Conservation (phyloP, 176 grass and related monocot genomes). For the Carex cristatella region DNA sequence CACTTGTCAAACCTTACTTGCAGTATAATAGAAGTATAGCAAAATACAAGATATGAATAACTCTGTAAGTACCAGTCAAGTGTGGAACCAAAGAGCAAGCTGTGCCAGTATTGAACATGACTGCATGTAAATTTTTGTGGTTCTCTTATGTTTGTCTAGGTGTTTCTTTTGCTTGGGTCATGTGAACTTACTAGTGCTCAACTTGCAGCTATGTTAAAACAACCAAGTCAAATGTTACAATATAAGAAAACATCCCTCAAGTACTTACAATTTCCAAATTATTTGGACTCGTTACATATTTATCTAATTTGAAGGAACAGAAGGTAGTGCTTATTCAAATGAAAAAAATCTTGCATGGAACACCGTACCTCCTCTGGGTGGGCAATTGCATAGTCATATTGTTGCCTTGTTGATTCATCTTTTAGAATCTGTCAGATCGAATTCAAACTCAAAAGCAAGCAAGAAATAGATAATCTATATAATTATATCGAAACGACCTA, state of each 20-base stretch:
- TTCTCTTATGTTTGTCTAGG: too few species aligned
- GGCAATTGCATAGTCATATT: constrained; percentile 97
- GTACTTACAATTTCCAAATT: too few species aligned
- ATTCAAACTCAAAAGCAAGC: not conserved
- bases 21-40: not conserved
- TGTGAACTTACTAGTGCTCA: too few species aligned
- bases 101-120: not conserved
- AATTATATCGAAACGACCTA: not conserved
- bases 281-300: not conserved
- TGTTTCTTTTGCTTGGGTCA: too few species aligned
- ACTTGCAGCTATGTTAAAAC: too few species aligned
- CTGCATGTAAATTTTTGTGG: not conserved
- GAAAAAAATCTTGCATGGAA: not conserved
- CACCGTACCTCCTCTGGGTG: constrained; percentile 93
- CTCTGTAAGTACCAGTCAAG: not conserved
- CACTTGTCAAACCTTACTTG: not conserved
- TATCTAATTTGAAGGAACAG: not conserved
- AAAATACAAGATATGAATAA: not conserved
- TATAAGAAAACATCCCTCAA: too few species aligned
- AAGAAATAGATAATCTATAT: not conserved
- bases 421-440: constrained; percentile 66
- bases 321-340: not conserved
- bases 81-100: not conserved
- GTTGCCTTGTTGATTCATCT: constrained; percentile 80
- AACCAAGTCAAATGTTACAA: too few species aligned